A percentile compares a stretch with the other conserved stretches of the same genome.
Conservation (phyloP, 306 rosid species). For the Glycine tomentella region DNA sequence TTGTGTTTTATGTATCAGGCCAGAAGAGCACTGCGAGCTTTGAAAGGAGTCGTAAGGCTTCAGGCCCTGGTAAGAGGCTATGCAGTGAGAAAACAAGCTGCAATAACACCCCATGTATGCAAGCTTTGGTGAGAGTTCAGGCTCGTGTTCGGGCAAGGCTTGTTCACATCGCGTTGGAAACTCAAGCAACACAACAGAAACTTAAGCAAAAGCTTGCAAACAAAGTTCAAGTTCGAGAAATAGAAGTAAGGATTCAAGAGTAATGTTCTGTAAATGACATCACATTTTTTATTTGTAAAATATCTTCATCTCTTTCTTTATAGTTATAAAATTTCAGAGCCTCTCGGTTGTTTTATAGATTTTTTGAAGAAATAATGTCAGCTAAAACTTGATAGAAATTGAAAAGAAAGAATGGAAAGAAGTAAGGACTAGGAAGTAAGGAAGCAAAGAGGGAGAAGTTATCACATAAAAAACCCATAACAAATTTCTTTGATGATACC, state of each 20-base stretch:
- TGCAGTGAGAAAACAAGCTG: too few relatives aligned
- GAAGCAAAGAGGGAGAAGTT: neutral
- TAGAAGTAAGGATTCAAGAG: too few relatives aligned
- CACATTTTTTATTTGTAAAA: too few relatives aligned
- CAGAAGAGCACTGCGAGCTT: slow-evolving; percentile 89
- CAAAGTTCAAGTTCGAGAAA: too few relatives aligned
- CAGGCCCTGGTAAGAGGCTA: slow-evolving; percentile 73
- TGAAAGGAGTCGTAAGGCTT: slow-evolving; percentile 96
- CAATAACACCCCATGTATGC: too few relatives aligned
- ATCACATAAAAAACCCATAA: slow-evolving; percentile 23
- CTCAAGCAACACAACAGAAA: too few relatives aligned
- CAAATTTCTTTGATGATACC: slow-evolving; percentile 5
- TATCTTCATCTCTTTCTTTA: too few relatives aligned
- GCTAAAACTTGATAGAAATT: neutral
- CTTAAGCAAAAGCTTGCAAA: too few relatives aligned
- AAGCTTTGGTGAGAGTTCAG: too few relatives aligned
- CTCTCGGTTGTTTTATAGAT: neutral
- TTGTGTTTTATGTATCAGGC: slow-evolving; percentile 27
- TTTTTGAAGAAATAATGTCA: neutral
- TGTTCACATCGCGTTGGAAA: too few relatives aligned
- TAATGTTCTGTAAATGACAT: too few relatives aligned
- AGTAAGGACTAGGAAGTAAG: neutral
- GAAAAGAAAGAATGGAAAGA: slow-evolving; percentile 7
- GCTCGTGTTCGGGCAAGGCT: too few relatives aligned
- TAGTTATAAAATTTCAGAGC: neutral